Conservation (phyloP, 2,329 filamentous ascomycete species). For the Colletotrichum sp. region DNA sequence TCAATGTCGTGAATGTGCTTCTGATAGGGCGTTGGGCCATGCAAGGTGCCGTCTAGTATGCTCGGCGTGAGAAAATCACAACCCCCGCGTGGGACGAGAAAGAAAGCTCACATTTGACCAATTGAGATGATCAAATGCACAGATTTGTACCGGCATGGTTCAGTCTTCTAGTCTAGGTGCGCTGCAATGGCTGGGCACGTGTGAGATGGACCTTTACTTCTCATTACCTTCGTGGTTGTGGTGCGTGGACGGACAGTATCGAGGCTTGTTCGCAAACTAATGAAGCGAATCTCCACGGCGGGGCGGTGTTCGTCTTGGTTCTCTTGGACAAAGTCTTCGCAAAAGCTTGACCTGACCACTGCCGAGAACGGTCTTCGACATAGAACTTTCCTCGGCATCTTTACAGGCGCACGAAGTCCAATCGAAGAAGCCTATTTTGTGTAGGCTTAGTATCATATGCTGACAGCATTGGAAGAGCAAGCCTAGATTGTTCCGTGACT, state of each 20-base stretch:
- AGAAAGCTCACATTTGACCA: not conserved
- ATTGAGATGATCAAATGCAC: rapidly evolving
- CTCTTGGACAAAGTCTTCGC: conserved; percentile 14
- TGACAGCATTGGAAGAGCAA: not conserved
- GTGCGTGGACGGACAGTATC: not conserved
- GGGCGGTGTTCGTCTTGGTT: not conserved
- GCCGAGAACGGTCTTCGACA: not conserved
- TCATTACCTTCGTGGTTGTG: rapidly evolving
- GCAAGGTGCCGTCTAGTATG: not conserved
- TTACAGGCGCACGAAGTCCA: rapidly evolving
- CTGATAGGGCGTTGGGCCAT: not conserved
- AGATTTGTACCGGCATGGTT: rapidly evolving
- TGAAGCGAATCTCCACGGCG: not conserved
- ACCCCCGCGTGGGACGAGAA: not conserved
- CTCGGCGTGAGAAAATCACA: not conserved
- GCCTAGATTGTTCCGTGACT: not conserved
- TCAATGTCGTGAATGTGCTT: not conserved
- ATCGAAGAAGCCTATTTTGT: not conserved
- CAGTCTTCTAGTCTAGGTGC: rapidly evolving
- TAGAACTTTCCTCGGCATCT: rapidly evolving
- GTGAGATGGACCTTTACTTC: not conserved
- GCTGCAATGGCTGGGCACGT: rapidly evolving
- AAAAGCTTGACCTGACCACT: conserved; percentile 12
- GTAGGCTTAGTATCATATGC: too few relatives aligned
- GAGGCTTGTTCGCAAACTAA: not conserved